Evolutionary conservation across 192 early-diverging fungal species (phyloP), one percentile per base, ranked within the genome.

Genomic region (Obelidium mucronatum): DNA sequence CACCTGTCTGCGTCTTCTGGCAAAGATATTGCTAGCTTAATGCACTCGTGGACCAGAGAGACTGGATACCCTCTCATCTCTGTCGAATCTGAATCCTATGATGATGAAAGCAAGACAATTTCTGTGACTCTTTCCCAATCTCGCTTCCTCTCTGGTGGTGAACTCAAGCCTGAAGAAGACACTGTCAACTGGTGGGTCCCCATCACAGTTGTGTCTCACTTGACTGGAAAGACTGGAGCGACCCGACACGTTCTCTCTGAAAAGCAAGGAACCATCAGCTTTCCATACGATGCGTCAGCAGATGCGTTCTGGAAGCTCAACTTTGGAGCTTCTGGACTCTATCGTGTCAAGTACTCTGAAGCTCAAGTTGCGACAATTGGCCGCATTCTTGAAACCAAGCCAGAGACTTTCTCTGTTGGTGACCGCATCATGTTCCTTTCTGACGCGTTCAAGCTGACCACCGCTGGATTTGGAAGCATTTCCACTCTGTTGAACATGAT

Each of bases 41-140:
- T 97, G 95, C 85, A 91, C 19, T 69, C 88, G 26, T 98, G 97
- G 97, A 97, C 94, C 58, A 87, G 84, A 65, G 88, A 92, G 74
- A 86, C 92, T 40, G 97, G 97, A 13, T 96, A 93, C 79, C 95
- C 95, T 26, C 87, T 97, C 17, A 78, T 98, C 31, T 88, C 87
- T 64, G 90, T 98, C 36, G 80, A 84, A 3, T 81, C 88, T 58
- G 86, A 90, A 42, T 39, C 70, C 58, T 90, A 67, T 22, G 84
- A 89, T 37, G 82, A 33, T n/a, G 79, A 58, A 3, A 76, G 78
- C 61, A 71, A 76, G 2, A 71, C 83, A 40, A 8, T 89, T 6
- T 86, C 83, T 19, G 51, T 96, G 28, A 70, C 88, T 37, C 77
- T 98, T 48, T 84, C 81, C 37, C 97, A 98, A 79, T 89, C 87